phyloP scores from a whole-genome alignment of 257 asterid species.

The Schizonepeta tenuifolia region DNA sequence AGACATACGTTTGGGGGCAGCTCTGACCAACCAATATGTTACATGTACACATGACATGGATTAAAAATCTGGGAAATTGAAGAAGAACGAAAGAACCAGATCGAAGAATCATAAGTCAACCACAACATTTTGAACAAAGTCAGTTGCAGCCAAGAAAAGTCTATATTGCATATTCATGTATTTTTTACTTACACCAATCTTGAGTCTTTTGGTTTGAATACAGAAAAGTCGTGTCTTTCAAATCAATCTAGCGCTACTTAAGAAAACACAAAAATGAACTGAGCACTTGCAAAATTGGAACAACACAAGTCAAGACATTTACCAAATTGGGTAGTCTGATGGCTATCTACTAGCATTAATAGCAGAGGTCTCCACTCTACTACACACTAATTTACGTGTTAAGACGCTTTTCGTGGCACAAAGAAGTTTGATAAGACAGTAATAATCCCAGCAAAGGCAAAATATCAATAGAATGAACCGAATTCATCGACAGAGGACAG shows the following conservation, averaged over 20 bases:
- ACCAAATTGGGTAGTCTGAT: neutral
- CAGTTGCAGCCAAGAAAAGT: constrained; percentile 21
- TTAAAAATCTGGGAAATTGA: neutral
- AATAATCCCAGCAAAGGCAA: neutral
- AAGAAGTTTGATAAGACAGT: neutral
- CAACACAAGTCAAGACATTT: neutral
- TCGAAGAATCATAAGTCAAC: neutral
- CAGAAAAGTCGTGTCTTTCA: constrained; percentile 31
- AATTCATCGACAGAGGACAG: neutral
- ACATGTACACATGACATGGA: neutral
- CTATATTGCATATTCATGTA: neutral
- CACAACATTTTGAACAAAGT: neutral
- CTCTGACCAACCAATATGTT: neutral
- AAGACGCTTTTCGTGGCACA: neutral
- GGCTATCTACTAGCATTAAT: neutral
- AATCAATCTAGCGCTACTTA: constrained; percentile 40
- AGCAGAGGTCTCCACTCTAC: neutral
- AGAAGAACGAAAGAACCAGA: neutral
- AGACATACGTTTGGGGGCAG: neutral
- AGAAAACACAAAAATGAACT: constrained; percentile 26
- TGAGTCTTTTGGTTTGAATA: constrained; percentile 30
- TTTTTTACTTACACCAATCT: too few relatives aligned
- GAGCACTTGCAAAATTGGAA: neutral
- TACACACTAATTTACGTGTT: neutral
- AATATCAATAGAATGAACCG: neutral